Base-by-base conservation (phyloP, 306 rosid genomes). In the Prunus kanzakura region DNA sequence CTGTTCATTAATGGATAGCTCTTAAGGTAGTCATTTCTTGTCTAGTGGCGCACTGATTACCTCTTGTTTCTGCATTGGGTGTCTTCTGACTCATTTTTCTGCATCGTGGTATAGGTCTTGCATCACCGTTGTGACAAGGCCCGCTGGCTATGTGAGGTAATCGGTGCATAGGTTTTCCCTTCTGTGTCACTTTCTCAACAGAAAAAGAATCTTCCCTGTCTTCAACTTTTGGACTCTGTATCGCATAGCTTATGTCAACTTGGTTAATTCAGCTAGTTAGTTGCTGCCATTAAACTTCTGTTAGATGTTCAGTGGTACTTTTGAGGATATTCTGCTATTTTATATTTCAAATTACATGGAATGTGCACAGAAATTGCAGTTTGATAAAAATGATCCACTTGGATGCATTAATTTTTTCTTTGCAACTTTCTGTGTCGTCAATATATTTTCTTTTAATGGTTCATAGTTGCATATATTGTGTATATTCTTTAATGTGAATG, bases 101-200 rank as follows among this genome's bases (percentile, higher is more conserved):
- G 79, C 80, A 70, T 88, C 81, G 60, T 89, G 82, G 76, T 84
- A 78, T 84, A 91, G 98, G 97, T 82, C 86, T 91, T 90, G 87
- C 90, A 79, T 90, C 83, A 86, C 87, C 94, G 32, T 93, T 90
- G 90, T 93, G 96, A 93, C 92, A 87, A 64, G 78, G 83, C 87
- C 76, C 29, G 85, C 91, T 69, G 83, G 84, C 83, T 83, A 61
- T 77, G 82, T 88, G 83, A 80, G 88, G 71, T 79, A 85, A 83
- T 80, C 72, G 64, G 70, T 60, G 78, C 80, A 32, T 80, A 80
- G 78, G 74, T 71, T 83, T 76, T 77, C 66, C 62, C 79, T 79
- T 82, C 82, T 38, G 69, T 52, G 71, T 82, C 80, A 75, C 76
- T 73, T 72, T 65, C 25, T 84, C 73, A 72, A 72, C 71, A 72